phyloP scores from a whole-genome alignment of 2,329 filamentous ascomycete species.

The Pseudogymnoascus sp. region DNA sequence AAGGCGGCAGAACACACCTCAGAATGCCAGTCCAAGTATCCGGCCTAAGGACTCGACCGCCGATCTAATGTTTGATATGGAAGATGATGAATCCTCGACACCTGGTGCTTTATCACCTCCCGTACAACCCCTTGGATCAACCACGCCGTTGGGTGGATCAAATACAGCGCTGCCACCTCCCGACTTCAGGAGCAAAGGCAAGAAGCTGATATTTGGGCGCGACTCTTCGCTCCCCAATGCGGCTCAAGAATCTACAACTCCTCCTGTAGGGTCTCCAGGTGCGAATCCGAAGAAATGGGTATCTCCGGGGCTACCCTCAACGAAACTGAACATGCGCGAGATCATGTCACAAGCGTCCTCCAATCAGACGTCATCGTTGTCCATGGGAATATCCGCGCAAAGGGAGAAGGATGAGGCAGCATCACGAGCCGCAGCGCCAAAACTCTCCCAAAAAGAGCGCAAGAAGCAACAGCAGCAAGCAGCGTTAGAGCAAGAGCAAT shows the following conservation, averaged over 20 bases:
- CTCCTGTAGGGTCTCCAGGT: background rate
- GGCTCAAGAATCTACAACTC: background rate
- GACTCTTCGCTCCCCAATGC: background rate
- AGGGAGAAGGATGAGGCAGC: slow-evolving; percentile 29
- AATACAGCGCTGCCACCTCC: background rate
- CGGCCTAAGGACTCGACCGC: slow-evolving; percentile 60
- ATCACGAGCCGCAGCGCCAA: slow-evolving; percentile 40
- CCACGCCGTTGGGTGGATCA: background rate
- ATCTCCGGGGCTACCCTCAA: slow-evolving; percentile 23
- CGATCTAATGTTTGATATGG: slow-evolving; percentile 92
- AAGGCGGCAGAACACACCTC: slow-evolving; percentile 39
- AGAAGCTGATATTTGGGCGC: background rate
- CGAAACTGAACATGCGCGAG: slow-evolving; percentile 55
- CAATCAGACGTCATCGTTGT: slow-evolving; percentile 42
- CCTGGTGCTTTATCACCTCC: slow-evolving; percentile 16
- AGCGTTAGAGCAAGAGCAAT: slow-evolving; percentile 29
- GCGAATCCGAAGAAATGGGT: slow-evolving; percentile 26
- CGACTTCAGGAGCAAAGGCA: background rate
- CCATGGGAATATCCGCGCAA: slow-evolving; percentile 47
- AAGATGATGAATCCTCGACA: slow-evolving; percentile 45
- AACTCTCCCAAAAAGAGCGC: slow-evolving; percentile 84
- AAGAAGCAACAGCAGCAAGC: slow-evolving; percentile 68
- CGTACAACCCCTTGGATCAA: background rate
- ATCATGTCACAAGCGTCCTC: slow-evolving; percentile 70
- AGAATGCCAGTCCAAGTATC: slow-evolving; percentile 58